Base-by-base conservation (phyloP, 495 filamentous ascomycete species). In the Cercophora scortea region DNA sequence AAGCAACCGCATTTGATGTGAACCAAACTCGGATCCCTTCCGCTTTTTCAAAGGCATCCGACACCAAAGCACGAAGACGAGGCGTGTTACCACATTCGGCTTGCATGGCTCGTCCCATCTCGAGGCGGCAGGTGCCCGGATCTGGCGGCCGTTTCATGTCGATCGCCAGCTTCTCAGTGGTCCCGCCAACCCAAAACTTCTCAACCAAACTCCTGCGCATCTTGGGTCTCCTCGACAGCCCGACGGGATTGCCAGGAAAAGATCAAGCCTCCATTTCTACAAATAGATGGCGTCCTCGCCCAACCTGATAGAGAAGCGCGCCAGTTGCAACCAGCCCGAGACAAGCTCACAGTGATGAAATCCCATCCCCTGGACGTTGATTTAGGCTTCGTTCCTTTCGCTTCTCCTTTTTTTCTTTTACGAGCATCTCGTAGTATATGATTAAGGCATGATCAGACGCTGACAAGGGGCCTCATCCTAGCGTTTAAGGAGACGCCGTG, bases 141-240 rank as follows among this genome's bases (percentile, higher is more conserved):
- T 11, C 49, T 25, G 39, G n/a, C 41, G 41, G 4, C 25, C 44
- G 59, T 61, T 61, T 61, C 59, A 61, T 58, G 56, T 59, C 49
- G 57, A 61, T 58, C 52, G 35, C 36, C 15, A 12, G 4, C 8
- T 42, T 35, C 44, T 50, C 42, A 51, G 33, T 61, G 47, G 53
- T 51, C 48, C 39, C 38, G 49, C 35, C 17, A 42, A 10, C 35
- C 51, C 53, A 53, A 51, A 49, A 43, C 42, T 34, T 56, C 8
- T 41, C 42, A 42, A 16, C 59, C 59, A 61, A 45, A 56, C 25
- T 43, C 25, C n/a, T 41, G 44, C 12, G 43, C 52, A 49, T 59
- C 49, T 59, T 51, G 56, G 52, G 50, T 48, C 25, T 43, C 19
- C 25, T 18, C 39, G 12, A n/a, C 40, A 34, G 25, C 2, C 25